Evolutionary conservation across 2,329 filamentous ascomycete species (phyloP).

Genomic region (Colletotrichum agaves): DNA sequence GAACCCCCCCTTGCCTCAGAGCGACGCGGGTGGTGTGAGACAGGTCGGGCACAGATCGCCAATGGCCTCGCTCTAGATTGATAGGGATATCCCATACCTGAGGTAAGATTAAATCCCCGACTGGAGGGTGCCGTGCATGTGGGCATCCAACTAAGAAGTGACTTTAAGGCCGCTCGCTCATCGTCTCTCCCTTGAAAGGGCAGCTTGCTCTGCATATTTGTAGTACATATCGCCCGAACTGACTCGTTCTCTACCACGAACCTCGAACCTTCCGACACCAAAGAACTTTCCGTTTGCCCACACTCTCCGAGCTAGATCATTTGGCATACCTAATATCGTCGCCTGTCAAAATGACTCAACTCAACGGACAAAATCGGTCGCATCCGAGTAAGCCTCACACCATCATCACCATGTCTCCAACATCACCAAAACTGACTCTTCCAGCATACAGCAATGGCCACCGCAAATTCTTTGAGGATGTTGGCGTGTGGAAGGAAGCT

Average conservation of each 20-base stretch:
- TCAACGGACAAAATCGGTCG: constrained; percentile 32
- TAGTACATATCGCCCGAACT: constrained; percentile 33
- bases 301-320: not conserved
- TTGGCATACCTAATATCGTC: not conserved
- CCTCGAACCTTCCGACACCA: constrained; percentile 24
- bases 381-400: constrained; percentile 12
- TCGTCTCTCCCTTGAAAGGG: constrained; percentile 30
- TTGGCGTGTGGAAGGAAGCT: constrained; percentile 76
- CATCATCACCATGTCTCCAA: not conserved
- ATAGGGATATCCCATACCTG: constrained; percentile 36
- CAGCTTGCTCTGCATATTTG: constrained; percentile 26
- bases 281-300: not conserved
- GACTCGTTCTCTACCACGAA: constrained; percentile 21
- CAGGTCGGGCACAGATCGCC: constrained; percentile 33
- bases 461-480: constrained; percentile 64
- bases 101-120: constrained; percentile 35
- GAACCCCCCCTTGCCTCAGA: constrained; percentile 31
- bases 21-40: constrained; percentile 34
- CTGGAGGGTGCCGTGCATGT: constrained; percentile 21
- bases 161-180: constrained; percentile 17
- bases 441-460: constrained; percentile 43
- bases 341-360: constrained; percentile 13
- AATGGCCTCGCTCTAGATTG: constrained; percentile 25
- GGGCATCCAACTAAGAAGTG: constrained; percentile 20
- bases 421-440: constrained; percentile 11